Evolutionary conservation across 140 eudicot genomes (phyloP).

Genomic region (Oenanthe javanica): DNA sequence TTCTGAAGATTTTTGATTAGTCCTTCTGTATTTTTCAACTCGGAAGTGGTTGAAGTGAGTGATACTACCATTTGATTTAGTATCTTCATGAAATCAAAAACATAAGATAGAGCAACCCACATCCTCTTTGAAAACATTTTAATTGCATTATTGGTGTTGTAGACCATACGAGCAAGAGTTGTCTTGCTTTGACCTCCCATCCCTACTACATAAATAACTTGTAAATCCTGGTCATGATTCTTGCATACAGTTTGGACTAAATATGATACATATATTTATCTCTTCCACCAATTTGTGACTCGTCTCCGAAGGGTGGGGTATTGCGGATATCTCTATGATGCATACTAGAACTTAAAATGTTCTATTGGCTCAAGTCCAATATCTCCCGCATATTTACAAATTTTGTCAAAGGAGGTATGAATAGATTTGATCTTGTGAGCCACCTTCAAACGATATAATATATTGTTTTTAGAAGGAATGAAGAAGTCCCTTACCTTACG

Average conservation of each 20-base stretch:
- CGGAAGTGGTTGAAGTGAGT: neutral
- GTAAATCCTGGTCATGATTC: neutral
- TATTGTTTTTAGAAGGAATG: neutral
- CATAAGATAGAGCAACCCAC: constrained; percentile 20
- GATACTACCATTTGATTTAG: constrained; percentile 18
- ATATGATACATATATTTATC: neutral
- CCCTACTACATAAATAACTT: constrained; percentile 13
- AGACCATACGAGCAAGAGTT: constrained; percentile 18
- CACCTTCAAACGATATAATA: neutral
- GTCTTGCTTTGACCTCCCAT: constrained; percentile 26
- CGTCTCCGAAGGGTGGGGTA: neutral
- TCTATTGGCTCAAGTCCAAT: neutral
- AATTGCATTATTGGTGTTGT: neutral
- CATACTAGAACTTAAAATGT: neutral
- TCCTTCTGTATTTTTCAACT: neutral
- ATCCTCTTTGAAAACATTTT: neutral
- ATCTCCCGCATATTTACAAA: neutral
- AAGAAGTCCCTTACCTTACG: neutral
- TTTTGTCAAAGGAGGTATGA: neutral
- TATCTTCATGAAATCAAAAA: constrained; percentile 15
- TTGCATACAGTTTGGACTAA: neutral
- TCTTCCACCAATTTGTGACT: neutral
- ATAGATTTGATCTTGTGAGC: neutral
- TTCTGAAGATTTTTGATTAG: neutral
- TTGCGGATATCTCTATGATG: neutral